A percentile compares a stretch with the other conserved stretches of the same genome.
Evolutionary conservation across 345 rosid genomes (phyloP).

Genomic region (Salix arbutifolia): DNA sequence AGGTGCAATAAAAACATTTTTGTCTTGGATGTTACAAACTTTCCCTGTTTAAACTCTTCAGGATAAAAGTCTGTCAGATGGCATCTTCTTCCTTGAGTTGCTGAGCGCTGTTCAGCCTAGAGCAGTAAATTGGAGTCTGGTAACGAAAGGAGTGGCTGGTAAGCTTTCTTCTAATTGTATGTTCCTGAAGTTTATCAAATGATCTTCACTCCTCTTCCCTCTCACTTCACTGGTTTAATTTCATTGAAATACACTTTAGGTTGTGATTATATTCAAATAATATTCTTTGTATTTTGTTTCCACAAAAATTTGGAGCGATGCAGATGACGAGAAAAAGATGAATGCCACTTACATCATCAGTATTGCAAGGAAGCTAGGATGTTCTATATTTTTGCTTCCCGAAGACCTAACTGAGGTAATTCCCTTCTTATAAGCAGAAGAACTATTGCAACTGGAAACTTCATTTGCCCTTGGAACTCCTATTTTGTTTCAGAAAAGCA

Average conservation of each 20-base stretch:
- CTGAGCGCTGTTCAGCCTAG: slow-evolving; percentile 88
- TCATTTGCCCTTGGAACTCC: no score
- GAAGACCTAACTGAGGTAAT: slow-evolving; percentile 92
- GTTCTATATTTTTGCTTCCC: slow-evolving; percentile 92
- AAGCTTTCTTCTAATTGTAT: slow-evolving; percentile 8
- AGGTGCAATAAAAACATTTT: not conserved
- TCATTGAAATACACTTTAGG: no score
- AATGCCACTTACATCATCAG: slow-evolving; percentile 93
- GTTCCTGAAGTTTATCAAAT: not conserved
- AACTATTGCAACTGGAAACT: no score
- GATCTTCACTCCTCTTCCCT: not conserved
- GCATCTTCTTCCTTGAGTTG: slow-evolving; percentile 84
- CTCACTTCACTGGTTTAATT: no score
- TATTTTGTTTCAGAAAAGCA: no score
- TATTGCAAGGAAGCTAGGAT: slow-evolving; percentile 88
- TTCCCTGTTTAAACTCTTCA: slow-evolving; percentile 28
- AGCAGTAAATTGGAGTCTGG: slow-evolving; percentile 92
- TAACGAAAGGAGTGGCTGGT: slow-evolving; percentile 84
- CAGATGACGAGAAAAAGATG: slow-evolving; percentile 95
- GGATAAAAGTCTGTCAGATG: slow-evolving; percentile 85
- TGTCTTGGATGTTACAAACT: not conserved
- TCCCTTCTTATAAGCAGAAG: not conserved
- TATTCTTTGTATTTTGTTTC: not conserved
- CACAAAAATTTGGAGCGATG: slow-evolving; percentile 5
- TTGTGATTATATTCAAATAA: no score